Evolutionary conservation across 2,329 filamentous ascomycete species (phyloP).

Genomic region (Lasiodiplodia theobromae): DNA sequence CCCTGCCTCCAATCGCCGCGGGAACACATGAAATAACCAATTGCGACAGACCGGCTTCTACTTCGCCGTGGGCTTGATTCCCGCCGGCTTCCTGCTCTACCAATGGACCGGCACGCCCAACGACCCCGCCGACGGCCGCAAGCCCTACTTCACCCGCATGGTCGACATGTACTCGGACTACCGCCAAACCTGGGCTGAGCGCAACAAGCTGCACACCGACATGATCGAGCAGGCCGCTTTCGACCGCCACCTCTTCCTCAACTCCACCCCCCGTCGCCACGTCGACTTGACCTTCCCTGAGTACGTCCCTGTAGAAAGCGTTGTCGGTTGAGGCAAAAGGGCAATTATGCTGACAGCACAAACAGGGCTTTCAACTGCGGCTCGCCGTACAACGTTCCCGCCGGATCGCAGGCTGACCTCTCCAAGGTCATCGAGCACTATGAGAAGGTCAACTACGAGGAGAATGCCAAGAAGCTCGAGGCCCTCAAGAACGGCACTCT

Average conservation of each 20-base stretch:
- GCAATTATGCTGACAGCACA: slow-evolving; percentile 30
- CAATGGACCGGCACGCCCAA: slow-evolving; percentile 47
- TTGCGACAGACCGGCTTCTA: slow-evolving; percentile 54
- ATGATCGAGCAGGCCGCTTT: slow-evolving; percentile 68
- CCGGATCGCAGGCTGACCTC: slow-evolving; percentile 67
- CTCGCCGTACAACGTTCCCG: slow-evolving; percentile 69
- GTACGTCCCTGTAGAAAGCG: slow-evolving; percentile 56
- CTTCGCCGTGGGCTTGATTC: slow-evolving; percentile 54
- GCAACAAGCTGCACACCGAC: slow-evolving; percentile 66
- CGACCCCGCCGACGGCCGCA: slow-evolving; percentile 44
- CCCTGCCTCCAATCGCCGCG: background rate
- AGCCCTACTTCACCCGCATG: slow-evolving; percentile 55
- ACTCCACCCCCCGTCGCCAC: slow-evolving; percentile 53
- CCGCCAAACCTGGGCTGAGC: slow-evolving; percentile 60
- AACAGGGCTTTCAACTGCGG: slow-evolving; percentile 67
- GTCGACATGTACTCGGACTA: slow-evolving; percentile 64
- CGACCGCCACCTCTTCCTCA: slow-evolving; percentile 67
- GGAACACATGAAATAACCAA: slow-evolving; percentile 37
- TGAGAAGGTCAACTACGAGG: slow-evolving; percentile 62
- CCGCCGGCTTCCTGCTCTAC: slow-evolving; percentile 55
- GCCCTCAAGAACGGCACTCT: slow-evolving; percentile 48
- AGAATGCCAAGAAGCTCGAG: slow-evolving; percentile 63
- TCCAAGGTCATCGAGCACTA: slow-evolving; percentile 69
- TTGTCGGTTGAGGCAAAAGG: background rate
- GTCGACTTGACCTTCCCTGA: slow-evolving; percentile 68